These are phyloP conservation scores for Ophiocordyceps robertsii DNA, from an alignment of 2,329 filamentous ascomycete species.

Conservation along the genomic window DNA sequence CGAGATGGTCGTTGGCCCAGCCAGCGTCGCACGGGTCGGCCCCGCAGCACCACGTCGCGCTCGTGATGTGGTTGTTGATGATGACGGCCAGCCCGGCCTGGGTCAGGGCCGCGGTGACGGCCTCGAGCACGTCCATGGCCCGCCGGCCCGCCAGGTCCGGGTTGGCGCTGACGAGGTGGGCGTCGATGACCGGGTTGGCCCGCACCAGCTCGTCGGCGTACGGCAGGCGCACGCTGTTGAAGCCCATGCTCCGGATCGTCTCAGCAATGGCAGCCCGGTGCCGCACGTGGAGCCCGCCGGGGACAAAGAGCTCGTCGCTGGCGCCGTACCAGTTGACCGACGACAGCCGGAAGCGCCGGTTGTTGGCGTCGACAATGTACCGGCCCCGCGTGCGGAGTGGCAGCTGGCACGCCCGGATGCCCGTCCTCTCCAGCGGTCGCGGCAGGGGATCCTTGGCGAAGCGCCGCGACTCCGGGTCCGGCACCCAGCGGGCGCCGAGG, in stretches of 20 bases:
- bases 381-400: conserved; percentile 47
- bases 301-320: conserved; percentile 52
- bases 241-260: conserved; percentile 47
- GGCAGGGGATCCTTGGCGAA: conserved; percentile 37
- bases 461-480: conserved; percentile 29
- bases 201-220: conserved; percentile 58
- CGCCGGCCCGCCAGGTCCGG: conserved; percentile 40
- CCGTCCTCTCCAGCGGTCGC: conserved; percentile 25
- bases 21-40: conserved; percentile 53
- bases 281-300: conserved; percentile 48
- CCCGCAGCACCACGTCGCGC: conserved; percentile 56
- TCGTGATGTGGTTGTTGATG: conserved; percentile 59
- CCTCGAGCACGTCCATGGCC: conserved; percentile 48
- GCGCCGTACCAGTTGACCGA: conserved; percentile 62
- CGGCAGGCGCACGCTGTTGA: conserved; percentile 57
- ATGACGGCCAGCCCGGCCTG: conserved; percentile 50
- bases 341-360: conserved; percentile 45
- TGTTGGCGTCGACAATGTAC: conserved; percentile 43
- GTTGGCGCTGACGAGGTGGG: conserved; percentile 39
- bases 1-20: conserved; percentile 53
- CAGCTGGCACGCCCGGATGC: conserved; percentile 34
- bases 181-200: conserved; percentile 39
- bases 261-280: conserved; percentile 47
- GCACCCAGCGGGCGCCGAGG: conserved; percentile 32
- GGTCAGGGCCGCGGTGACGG: conserved; percentile 45